Conservation (phyloP, 1,139 yeast genomes). For the Spathaspora sp. region DNA sequence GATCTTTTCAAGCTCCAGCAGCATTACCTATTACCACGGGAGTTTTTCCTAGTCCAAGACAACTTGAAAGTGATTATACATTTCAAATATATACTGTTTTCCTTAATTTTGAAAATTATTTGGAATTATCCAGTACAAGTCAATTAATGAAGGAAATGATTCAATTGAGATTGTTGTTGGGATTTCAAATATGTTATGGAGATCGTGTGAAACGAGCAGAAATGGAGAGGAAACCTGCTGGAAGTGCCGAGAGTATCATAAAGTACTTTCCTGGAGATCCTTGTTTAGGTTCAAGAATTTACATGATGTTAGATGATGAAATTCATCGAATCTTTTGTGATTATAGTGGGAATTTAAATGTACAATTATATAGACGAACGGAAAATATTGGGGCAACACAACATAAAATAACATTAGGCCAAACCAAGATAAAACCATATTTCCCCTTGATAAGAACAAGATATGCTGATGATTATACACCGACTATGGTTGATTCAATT, state of each 20-base stretch:
- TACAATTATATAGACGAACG: constrained; percentile 61
- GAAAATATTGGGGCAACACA: constrained; percentile 9
- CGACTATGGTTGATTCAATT: constrained; percentile 57
- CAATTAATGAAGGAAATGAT: constrained; percentile 86
- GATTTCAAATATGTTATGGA: constrained; percentile 88
- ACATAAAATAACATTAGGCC: constrained; percentile 24
- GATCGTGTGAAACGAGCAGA: constrained; percentile 66
- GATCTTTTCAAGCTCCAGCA: constrained; percentile 90
- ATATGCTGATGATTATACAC: constrained; percentile 67
- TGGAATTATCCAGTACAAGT: constrained; percentile 52
- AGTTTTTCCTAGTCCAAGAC: constrained; percentile 67
- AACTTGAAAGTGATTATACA: constrained; percentile 62
- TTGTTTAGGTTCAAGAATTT: constrained; percentile 61
- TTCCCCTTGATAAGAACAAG: constrained; percentile 71
- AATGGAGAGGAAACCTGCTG: constrained; percentile 57
- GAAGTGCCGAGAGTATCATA: constrained; percentile 45
- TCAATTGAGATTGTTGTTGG: constrained; percentile 74
- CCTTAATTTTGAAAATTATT: constrained; percentile 51
- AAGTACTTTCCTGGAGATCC: constrained; percentile 41
- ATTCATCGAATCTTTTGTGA: constrained; percentile 82
- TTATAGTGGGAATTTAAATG: constrained; percentile 66
- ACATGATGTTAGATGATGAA: constrained; percentile 76
- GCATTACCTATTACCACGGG: constrained; percentile 81
- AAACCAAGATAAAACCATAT: constrained; percentile 25
- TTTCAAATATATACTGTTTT: constrained; percentile 66